Evolutionary conservation across 192 early-diverging fungal species (phyloP), one percentile per base, ranked within the genome.

Genomic region (Rhizoclosmatium sp.): DNA sequence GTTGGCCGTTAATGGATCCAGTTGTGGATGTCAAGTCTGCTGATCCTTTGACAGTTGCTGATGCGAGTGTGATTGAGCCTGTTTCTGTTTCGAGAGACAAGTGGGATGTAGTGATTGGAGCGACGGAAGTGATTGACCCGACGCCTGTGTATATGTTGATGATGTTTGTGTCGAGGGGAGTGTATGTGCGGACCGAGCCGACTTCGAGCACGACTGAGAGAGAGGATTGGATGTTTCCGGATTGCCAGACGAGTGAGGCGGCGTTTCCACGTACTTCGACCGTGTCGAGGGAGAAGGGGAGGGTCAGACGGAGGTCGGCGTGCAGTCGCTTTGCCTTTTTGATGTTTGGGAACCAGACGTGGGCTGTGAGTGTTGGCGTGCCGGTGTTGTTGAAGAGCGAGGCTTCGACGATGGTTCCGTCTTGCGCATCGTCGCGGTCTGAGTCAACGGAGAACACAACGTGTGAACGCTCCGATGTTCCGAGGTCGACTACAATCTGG

Each of bases 231-330:
- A 71, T 47, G 39, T 71, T 47, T 39, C 42, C 16, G 19, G 48
- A 5, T 48, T 71, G 5, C 69, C 69, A 71, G 19, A 71, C 16
- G 12, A 71, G 69, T 1, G 69, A 71, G 10, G 69, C 69, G 7
- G 51, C 49, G 69, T 48, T 47, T 39, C 48, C 46, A 14, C 5
- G 14, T 49, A 71, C 56, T 14, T 10, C 51, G 39, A 71, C 48
- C 16, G n/a, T 10, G 51, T 21, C 16, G 54, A 71, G 12, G 16
- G 46, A 7, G 21, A 54, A 49, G 7, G 69, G 69, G 46, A 71
- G 51, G 16, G 69, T 71, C 47, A 71, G 48, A 16, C 69, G 69
- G 12, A 71, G 10, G 23, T 62, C 60, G 23, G 60, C 9, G 60
- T 62, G 60, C 16, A 47, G 66, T 31, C 47, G 21, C 21, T 68